Base-by-base conservation (phyloP, 2,329 filamentous ascomycete species). In the Didymella segeticola region DNA sequence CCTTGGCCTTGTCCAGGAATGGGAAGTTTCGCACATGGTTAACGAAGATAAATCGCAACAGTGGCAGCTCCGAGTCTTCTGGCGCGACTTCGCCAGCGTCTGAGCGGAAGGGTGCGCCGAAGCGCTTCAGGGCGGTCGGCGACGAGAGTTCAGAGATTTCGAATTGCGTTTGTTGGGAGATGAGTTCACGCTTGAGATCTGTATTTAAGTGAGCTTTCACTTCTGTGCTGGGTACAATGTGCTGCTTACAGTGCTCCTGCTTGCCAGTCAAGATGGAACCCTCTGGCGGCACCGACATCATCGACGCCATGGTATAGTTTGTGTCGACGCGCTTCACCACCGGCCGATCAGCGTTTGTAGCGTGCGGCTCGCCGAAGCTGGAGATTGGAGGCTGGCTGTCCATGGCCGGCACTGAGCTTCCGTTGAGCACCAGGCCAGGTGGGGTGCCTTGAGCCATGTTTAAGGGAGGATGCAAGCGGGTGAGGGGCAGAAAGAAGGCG, bases 1-100 rank as follows among this genome's bases (percentile, higher is more conserved):
- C 95, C 70, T 86, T 89, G 19, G 95, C 95, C 81, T 96, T 91
- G 77, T 99, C 92, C 60, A 99, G 84, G 71, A 99, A 99, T 1
- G 95, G 95, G 68, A 99, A 99, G 68, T 98, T 96, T 69, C 95
- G 91, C 55, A 99, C 87, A 86, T 98, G 93, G 72, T 98, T 89
- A 48, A 98, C 95, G 72, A 99, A 99, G 70, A 99, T 96, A 78
- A 95, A 98, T 62, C 95, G 86, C 57, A 99, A 81, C 58, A 99
- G 89, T 15, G 95, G 95, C 23, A 99, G 82, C 66, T 98, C 93
- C 2, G 93, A 97, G 71, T 99, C 92, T 56, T 96, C 84, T 12
- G 95, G 95, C 4, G 92, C 89, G 20, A 99, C 89, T 75, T 99
- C 95, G 60, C 95, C 95, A 56, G 89, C 88, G 47, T 96, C 90